Conservation (phyloP, 495 filamentous ascomycete genomes). For the Aspergillus coremiiformis region DNA sequence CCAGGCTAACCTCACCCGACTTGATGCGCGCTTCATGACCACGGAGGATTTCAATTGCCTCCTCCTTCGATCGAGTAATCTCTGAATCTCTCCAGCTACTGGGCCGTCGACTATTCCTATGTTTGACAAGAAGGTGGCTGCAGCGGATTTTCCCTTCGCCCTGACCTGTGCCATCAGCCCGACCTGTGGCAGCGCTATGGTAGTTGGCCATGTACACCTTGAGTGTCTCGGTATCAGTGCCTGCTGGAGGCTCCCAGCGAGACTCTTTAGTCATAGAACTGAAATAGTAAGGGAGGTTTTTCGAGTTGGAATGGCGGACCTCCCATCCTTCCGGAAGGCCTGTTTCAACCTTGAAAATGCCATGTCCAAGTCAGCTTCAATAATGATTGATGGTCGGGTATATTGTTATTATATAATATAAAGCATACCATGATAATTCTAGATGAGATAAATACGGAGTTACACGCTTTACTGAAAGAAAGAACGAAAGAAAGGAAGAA, state of each 20-base stretch:
- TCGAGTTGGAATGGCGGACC: constrained; percentile 91
- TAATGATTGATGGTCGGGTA: neutral
- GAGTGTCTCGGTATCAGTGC: constrained; percentile 80
- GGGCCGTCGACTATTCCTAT: constrained; percentile 74
- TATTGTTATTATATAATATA: neutral
- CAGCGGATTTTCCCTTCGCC: constrained; percentile 82
- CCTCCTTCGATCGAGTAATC: constrained; percentile 81
- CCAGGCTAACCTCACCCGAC: constrained; percentile 56
- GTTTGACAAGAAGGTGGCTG: constrained; percentile 89
- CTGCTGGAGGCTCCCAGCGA: constrained; percentile 85
- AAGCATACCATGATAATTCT: constrained; percentile 6
- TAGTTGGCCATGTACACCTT: constrained; percentile 86
- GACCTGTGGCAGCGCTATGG: constrained; percentile 53
- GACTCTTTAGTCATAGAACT: constrained; percentile 74
- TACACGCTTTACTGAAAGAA: neutral
- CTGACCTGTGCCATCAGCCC: constrained; percentile 41
- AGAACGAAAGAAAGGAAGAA: too few species aligned
- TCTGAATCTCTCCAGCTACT: constrained; percentile 85
- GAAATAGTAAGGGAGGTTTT: constrained; percentile 98
- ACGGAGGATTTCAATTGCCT: constrained; percentile 70
- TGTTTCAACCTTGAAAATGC: constrained; percentile 48
- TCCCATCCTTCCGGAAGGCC: constrained; percentile 87
- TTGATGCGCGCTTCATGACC: constrained; percentile 67
- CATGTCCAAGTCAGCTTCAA: neutral
- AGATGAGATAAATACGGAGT: neutral